Base-by-base conservation (phyloP, 768 basidiomycete genomes). In the Mycena crocata region DNA sequence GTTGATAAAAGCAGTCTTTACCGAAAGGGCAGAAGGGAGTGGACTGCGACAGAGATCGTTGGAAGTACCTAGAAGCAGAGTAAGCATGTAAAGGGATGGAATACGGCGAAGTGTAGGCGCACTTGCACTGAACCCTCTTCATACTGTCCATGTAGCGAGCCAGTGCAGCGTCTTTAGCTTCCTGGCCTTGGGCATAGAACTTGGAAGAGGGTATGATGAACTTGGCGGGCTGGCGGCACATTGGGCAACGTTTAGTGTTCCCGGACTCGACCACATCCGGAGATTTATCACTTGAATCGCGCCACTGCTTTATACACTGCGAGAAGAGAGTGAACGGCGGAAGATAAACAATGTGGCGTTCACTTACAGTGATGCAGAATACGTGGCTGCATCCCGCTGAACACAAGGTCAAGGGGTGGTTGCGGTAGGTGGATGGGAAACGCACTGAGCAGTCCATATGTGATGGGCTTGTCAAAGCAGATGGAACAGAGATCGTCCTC, bases 251-350 rank as follows among this genome's bases (percentile, higher is more conserved):
- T 81, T 94, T 94, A 67, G 85, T 89, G 57, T 85, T 88, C 24
- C 85, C 86, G 7, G 90, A 88, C 39, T 80, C 76, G 26, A 87
- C 75, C 8, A 87, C 75, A 59, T 89, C 90, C 1, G 75, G 74
- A 2, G 81, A 79, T 74, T 88, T 90, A 23, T 82, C 85, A 12
- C 76, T 72, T n/a, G 85, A 85, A 67, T 87, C 87, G 30, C 93
- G 87, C 93, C 93, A 95, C 71, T 87, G 86, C 46, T 88, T 89
- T 64, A 95, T 92, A 74, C 93, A 95, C 90, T 93, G 70, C 30
- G 34, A 30, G 56, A 35, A 34, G 17, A 52, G 46, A 48, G 51
- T 71, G 37, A 64, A 50, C 57, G 34, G 52, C 56, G 30, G 26
- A 19, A 44, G 48, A 49, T 13, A 23, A 26, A 39, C 14, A 46